phyloP scores from a whole-genome alignment of 176 grass and related monocot species.

The Aegilops sharonensis region DNA sequence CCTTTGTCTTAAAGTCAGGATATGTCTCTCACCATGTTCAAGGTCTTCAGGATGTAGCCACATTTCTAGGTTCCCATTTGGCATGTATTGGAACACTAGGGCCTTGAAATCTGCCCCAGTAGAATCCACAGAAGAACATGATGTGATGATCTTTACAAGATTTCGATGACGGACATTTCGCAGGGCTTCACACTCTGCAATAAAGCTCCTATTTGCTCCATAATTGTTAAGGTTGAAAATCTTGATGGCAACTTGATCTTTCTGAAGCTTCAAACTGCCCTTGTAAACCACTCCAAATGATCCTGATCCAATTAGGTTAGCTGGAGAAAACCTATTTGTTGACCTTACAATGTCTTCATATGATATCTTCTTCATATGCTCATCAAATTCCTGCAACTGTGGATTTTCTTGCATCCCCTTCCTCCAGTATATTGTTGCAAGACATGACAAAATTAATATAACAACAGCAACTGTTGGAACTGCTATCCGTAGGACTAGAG shows the following conservation, averaged over 20 bases:
- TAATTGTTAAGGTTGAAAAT: slow-evolving; percentile 33
- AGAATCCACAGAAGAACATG: slow-evolving; percentile 49
- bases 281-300: slow-evolving; percentile 59
- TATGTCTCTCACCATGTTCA: background rate
- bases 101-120: slow-evolving; percentile 53
- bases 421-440: background rate
- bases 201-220: slow-evolving; percentile 43
- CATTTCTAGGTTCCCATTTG: slow-evolving; percentile 52
- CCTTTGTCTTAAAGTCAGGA: slow-evolving; percentile 23
- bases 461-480: background rate
- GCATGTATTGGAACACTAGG: slow-evolving; percentile 47
- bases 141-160: slow-evolving; percentile 49
- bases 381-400: background rate
- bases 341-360: slow-evolving; percentile 25
- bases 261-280: background rate
- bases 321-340: slow-evolving; percentile 34
- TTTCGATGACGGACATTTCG: slow-evolving; percentile 50
- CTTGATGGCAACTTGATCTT: slow-evolving; percentile 49
- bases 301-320: slow-evolving; percentile 47
- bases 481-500: background rate
- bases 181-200: slow-evolving; percentile 51
- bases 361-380: slow-evolving; percentile 11
- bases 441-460: background rate
- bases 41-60: slow-evolving; percentile 42
- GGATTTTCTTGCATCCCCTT: background rate